Base-by-base conservation (phyloP, 805 yeast genomes). In the Spathaspora boniae region DNA sequence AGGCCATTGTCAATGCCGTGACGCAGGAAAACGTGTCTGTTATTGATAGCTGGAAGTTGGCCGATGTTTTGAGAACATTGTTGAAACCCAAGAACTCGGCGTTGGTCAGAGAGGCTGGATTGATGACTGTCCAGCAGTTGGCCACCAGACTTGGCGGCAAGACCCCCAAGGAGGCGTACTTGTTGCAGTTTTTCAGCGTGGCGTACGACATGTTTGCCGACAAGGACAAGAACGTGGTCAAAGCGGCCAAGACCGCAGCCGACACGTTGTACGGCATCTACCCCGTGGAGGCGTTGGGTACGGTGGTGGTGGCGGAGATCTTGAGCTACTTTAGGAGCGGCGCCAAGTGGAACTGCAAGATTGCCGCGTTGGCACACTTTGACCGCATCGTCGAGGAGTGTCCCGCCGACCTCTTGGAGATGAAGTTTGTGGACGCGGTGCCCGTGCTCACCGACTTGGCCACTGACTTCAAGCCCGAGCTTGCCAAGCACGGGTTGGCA, bases 391-490 rank as follows among this genome's bases (percentile, higher is more conserved):
- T 84, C 41, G 86, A 77, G 43, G 87, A 84, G 33, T 79, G 83
- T 28, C 93, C 96, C 38, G 77, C 82, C 26, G 98, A 93, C 64
- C 72, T 86, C 50, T 68, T 91, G 47, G 96, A 91, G 62, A 58
- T 81, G 54, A 79, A 81, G 48, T 91, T 91, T 60, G 79, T 80
- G 42, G 76, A 74, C 37, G 75, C 86, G 4, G 78, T 91, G 22
- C 98, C 98, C 25, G 74, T 84, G 7, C 72, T 91, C 51, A 86
- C 95, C 22, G 95, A 86, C 62, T 75, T 82, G 65, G 78, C 96
- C 45, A 91, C 95, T 38, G 98, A 91, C 59, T 87, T 93, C 75
- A 91, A 91, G 69, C 96, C 97, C 2, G 98, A 91, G 64, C 73
- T 93, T 38, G 88, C 96, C 18, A 80, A 83, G 49, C 86, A 78